These are phyloP conservation scores for Noccaea bulbosa DNA, from an alignment of 345 rosid species.

Conservation along the genomic window DNA sequence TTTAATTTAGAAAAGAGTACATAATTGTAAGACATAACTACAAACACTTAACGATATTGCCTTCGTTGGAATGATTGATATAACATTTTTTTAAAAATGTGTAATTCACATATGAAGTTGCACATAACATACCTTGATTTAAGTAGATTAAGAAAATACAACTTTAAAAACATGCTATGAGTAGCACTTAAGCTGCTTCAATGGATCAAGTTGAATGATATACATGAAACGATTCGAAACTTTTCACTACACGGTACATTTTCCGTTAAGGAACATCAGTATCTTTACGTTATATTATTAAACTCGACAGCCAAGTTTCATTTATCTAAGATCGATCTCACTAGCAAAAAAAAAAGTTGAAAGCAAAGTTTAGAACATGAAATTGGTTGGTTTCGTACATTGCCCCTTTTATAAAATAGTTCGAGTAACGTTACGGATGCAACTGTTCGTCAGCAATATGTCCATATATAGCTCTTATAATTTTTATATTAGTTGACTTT, in stretches of 20 bases:
- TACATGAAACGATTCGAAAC: slow-evolving; percentile 3
- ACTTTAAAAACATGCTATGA: background rate
- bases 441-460: slow-evolving; percentile 40
- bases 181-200: background rate
- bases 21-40: background rate
- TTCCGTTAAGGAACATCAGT: background rate
- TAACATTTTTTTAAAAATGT: background rate
- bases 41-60: background rate
- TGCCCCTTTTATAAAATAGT: slow-evolving; percentile 15
- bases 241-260: background rate
- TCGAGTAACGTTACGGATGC: slow-evolving; percentile 23
- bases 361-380: slow-evolving; percentile 38
- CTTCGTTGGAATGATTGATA: slow-evolving; percentile 5
- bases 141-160: background rate
- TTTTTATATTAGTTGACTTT: slow-evolving; percentile 42
- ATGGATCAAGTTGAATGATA: slow-evolving; percentile 9
- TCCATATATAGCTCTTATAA: slow-evolving; percentile 7
- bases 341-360: slow-evolving; percentile 33
- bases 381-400: slow-evolving; percentile 13
- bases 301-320: slow-evolving; percentile 15
- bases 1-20: background rate
- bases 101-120: background rate
- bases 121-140: background rate
- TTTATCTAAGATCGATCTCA: slow-evolving; percentile 9
- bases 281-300: background rate